Evolutionary conservation across 2,329 filamentous ascomycete genomes (phyloP).

Genomic region (Phaeosphaeria sp.): DNA sequence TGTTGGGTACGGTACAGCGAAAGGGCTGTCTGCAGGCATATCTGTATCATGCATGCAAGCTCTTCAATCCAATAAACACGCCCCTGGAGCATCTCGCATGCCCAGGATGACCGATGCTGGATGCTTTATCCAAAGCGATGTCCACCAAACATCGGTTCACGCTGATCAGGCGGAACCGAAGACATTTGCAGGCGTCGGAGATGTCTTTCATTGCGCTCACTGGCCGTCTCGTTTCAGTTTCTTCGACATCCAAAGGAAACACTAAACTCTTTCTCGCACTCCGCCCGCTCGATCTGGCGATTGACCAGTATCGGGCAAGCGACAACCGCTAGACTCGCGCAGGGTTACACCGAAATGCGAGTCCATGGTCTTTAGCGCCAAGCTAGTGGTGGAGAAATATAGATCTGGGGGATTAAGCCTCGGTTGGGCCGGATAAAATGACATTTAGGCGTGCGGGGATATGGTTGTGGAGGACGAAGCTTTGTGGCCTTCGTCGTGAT

Average conservation of each 20-base stretch:
- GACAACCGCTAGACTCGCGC: too few species aligned
- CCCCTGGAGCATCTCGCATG: not conserved
- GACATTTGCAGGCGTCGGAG: not conserved
- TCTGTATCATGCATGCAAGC: not conserved
- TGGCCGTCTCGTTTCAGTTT: not conserved
- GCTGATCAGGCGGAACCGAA: not conserved
- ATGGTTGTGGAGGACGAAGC: conserved; percentile 22
- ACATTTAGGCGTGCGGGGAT: conserved; percentile 17
- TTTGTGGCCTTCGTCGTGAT: conserved; percentile 19
- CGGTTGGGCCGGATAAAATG: conserved; percentile 25
- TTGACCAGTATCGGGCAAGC: conserved; percentile 2
- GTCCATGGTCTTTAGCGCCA: too few species aligned
- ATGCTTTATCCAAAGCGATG: not conserved
- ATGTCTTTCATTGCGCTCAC: not conserved
- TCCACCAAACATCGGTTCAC: not conserved
- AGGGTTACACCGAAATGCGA: too few species aligned
- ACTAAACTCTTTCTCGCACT: conserved; percentile 18
- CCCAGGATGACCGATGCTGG: not conserved
- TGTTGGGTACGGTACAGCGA: not conserved
- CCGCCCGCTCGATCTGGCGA: conserved; percentile 11
- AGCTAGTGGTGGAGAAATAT: conserved; percentile 17
- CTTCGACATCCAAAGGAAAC: not conserved
- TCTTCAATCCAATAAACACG: not conserved
- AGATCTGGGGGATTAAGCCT: conserved; percentile 24
- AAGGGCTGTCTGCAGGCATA: not conserved